Conservation (phyloP, 2,329 filamentous ascomycete species). For the Alternaria longipes region DNA sequence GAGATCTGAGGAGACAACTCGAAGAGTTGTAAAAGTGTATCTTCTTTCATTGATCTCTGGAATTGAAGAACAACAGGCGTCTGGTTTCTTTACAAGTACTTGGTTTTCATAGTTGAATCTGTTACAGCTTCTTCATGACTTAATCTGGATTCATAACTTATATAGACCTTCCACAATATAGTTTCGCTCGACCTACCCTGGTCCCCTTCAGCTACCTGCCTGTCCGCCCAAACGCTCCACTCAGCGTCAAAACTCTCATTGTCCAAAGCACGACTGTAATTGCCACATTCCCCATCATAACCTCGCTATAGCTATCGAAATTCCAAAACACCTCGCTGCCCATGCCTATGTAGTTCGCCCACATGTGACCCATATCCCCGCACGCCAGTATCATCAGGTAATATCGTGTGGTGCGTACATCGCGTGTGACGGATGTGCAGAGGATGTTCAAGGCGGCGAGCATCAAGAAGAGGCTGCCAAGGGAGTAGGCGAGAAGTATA, state of each 20-base stretch:
- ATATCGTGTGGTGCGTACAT: conserved; percentile 32
- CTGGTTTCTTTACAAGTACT: not conserved
- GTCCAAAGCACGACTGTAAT: conserved; percentile 35
- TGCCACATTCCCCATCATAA: conserved; percentile 42
- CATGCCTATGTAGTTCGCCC: conserved; percentile 34
- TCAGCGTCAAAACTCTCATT: conserved; percentile 32
- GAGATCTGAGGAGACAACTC: conserved; percentile 36
- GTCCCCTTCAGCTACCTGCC: conserved; percentile 2
- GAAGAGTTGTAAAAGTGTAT: not conserved
- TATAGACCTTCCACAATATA: not conserved
- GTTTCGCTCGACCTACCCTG: not conserved
- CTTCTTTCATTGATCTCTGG: not conserved
- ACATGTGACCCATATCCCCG: conserved; percentile 39
- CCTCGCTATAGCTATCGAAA: conserved; percentile 31
- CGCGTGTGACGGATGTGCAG: conserved; percentile 36
- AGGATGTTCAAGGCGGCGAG: conserved; percentile 32
- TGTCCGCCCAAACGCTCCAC: conserved; percentile 35
- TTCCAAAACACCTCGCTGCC: conserved; percentile 33
- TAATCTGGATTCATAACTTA: not conserved
- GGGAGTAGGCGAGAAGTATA: conserved; percentile 30
- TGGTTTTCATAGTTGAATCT: not conserved
- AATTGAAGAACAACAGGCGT: not conserved
- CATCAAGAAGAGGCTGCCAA: conserved; percentile 38
- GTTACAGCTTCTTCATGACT: not conserved
- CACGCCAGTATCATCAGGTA: conserved; percentile 35